Base-by-base conservation (phyloP, 441 rosid species). In the Raphanus hybrid region DNA sequence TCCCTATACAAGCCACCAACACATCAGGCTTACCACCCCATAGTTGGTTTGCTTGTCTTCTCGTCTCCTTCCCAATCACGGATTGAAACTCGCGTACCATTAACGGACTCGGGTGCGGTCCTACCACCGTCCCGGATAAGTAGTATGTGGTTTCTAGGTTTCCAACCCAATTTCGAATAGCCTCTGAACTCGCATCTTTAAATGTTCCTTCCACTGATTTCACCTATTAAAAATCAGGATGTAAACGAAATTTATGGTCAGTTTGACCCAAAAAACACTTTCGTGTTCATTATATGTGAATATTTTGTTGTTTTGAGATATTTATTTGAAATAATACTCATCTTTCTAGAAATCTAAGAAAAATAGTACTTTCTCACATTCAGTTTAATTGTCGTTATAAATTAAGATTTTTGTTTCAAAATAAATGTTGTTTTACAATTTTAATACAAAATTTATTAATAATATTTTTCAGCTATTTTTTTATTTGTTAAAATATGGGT, bases 1-100 rank as follows among this genome's bases (percentile, higher is more conserved):
- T 85, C 27, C 95, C 97, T 3, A 93, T 76, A 76, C 98, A 93
- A 43, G 97, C 97, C 12, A 93, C 77, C 15, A 93, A 71, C 35
- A 90, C 87, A 45, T 91, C 94, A 15, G 97, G 98, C 77, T 86
- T 89, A 26, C 97, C 92, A 9, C 94, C 94, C 98, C 97, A 93
- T 73, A 76, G 85, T 77, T 88, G 91, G 79, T 77, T 74, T 3
- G 96, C 93, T 77, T 93, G 97, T 34, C 77, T 83, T 76, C 93
- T 88, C 3, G 91, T 90, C 76, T 93, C 98, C 43, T 84, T 90
- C 2, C 98, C 98, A 1, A 90, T 93, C 45, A 93, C 88, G 0
- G 95, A 84, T 54, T 91, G 98, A 70, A 90, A 93, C 75, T 91
- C 93, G 0, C 92, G 78, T 0, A 93, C 98, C 87, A 90, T 88